These are phyloP conservation scores for Monosporascus sp. DNA, from an alignment of 2,329 filamentous ascomycete species.

Conservation along the genomic window DNA sequence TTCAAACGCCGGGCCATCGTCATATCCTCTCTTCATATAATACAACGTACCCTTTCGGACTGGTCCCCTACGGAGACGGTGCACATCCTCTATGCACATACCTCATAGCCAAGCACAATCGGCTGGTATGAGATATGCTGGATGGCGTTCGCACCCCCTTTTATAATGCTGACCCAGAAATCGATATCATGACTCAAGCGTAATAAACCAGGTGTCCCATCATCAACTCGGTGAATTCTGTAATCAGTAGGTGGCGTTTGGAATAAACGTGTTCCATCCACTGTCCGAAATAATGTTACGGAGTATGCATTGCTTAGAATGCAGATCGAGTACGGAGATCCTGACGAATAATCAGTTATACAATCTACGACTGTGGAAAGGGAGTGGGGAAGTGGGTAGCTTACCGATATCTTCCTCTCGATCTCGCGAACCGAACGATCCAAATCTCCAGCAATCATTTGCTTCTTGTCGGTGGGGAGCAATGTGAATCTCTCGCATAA, in stretches of 20 bases:
- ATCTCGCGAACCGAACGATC: conserved; percentile 90
- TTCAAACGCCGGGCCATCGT: conserved; percentile 1
- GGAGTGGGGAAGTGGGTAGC: conserved; percentile 17
- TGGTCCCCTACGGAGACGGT: too few species aligned
- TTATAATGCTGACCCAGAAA: too few species aligned
- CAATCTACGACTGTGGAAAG: neutral
- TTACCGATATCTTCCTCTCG: conserved; percentile 84
- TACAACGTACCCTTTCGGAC: conserved; percentile 4
- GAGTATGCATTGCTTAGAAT: conserved; percentile 37
- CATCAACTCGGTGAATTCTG: too few species aligned
- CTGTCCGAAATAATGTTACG: too few species aligned
- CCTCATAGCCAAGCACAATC: conserved; percentile 6
- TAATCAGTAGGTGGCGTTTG: too few species aligned
- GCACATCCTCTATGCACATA: too few species aligned
- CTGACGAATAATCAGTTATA: conserved; percentile 29
- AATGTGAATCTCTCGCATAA: conserved; percentile 88
- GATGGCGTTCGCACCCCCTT: too few species aligned
- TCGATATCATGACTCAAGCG: too few species aligned
- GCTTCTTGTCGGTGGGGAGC: conserved; percentile 82
- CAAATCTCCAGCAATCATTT: conserved; percentile 88
- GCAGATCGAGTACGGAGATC: conserved; percentile 56
- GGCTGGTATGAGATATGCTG: neutral
- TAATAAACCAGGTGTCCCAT: too few species aligned
- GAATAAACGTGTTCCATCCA: too few species aligned
- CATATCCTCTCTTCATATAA: conserved; percentile 8